phyloP scores from a whole-genome alignment of 164 flowering plant species.

The Nymphaea colorata region DNA sequence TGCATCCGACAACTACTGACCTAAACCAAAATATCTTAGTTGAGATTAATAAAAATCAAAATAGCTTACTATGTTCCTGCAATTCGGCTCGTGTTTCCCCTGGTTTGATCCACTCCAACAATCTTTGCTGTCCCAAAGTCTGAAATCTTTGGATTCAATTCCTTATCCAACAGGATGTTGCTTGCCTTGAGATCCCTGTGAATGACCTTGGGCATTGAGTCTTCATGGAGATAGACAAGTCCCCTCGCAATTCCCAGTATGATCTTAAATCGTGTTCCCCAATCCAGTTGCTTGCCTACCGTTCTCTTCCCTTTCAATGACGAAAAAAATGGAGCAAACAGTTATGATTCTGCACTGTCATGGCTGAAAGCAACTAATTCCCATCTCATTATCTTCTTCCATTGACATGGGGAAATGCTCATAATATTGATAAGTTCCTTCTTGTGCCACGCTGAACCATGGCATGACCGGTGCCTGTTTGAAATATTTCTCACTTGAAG shows the following conservation, averaged over 20 bases:
- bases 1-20: background rate
- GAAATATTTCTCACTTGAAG: too few relatives aligned
- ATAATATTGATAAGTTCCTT: too few relatives aligned
- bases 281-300: constrained; percentile 7
- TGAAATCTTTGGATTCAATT: constrained; percentile 39
- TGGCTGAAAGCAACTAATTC: background rate
- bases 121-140: constrained; percentile 48
- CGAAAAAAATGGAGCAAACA: background rate
- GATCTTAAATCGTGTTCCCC: constrained; percentile 17
- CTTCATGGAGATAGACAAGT: constrained; percentile 49
- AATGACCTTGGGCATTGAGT: constrained; percentile 34
- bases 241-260: constrained; percentile 39
- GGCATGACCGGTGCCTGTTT: too few relatives aligned
- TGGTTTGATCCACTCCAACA: constrained; percentile 16
- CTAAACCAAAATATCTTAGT: background rate
- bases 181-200: constrained; percentile 54
- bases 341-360: background rate
- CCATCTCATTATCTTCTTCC: too few relatives aligned
- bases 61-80: constrained; percentile 30
- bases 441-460: too few relatives aligned
- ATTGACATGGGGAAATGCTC: too few relatives aligned
- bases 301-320: constrained; percentile 1
- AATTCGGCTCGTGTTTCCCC: constrained; percentile 14
- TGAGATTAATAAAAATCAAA: background rate
- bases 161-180: constrained; percentile 37